Conservation (phyloP, 257 asterid species). For the Solanum tarapatanum region DNA sequence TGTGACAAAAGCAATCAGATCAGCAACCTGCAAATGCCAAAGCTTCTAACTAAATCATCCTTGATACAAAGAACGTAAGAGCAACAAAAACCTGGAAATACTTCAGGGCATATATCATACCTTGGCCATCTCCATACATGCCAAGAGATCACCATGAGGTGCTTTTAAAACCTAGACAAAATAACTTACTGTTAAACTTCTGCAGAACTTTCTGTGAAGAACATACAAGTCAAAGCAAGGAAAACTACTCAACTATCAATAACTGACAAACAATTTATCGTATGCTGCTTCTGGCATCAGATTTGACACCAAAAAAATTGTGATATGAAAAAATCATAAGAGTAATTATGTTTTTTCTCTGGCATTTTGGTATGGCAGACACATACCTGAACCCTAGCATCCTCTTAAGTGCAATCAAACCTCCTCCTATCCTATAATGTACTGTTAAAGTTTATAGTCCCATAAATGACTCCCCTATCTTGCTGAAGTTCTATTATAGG, state of each 20-base stretch:
- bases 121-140: conserved; percentile 99
- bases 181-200: conserved; percentile 5
- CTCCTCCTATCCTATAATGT: neutral
- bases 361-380: neutral
- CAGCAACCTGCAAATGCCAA: conserved; percentile 58
- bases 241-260: neutral
- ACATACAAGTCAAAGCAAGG: neutral
- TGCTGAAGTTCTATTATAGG: neutral
- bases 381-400: neutral
- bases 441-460: neutral
- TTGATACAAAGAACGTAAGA: neutral
- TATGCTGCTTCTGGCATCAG: neutral
- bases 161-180: conserved; percentile 71
- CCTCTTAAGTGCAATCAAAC: neutral
- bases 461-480: neutral
- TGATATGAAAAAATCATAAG: neutral
- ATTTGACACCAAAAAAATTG: neutral
- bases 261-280: neutral
- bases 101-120: conserved; percentile 22
- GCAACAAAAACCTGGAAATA: neutral
- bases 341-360: neutral
- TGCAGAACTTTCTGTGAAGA: neutral
- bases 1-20: conserved; percentile 93
- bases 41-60: neutral
- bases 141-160: conserved; percentile 69